These are phyloP conservation scores for Daedaleopsis nitida DNA, from an alignment of 768 basidiomycete species.

Conservation along the genomic window DNA sequence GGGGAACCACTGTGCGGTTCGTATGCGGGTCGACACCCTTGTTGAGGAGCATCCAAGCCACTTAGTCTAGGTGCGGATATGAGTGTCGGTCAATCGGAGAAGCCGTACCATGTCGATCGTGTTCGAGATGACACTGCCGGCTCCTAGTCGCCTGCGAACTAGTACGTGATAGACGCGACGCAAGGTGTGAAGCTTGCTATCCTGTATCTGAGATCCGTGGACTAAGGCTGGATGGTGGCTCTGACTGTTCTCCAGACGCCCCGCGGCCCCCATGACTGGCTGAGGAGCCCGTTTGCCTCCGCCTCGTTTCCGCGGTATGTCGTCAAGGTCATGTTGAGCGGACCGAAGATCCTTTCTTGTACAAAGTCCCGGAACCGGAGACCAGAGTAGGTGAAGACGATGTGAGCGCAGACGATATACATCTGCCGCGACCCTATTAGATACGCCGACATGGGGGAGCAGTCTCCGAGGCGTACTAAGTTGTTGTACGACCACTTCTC, in stretches of 20 bases:
- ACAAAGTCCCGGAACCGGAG: constrained; percentile 42
- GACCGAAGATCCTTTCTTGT: constrained; percentile 40
- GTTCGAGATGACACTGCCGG: constrained; percentile 47
- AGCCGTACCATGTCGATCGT: constrained; percentile 42
- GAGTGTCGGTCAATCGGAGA: too few species aligned
- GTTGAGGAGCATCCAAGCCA: constrained; percentile 43
- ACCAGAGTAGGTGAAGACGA: constrained; percentile 37
- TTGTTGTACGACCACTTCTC: constrained; percentile 43
- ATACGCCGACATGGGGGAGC: not conserved
- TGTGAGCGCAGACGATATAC: constrained; percentile 37
- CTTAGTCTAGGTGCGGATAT: constrained; percentile 34
- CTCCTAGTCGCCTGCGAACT: constrained; percentile 37
- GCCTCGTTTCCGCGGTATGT: constrained; percentile 42
- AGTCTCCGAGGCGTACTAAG: constrained; percentile 24
- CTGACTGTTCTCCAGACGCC: too few species aligned
- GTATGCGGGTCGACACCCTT: constrained; percentile 34
- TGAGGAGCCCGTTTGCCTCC: constrained; percentile 31
- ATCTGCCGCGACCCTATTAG: constrained; percentile 31
- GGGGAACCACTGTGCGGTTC: constrained; percentile 37
- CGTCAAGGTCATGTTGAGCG: constrained; percentile 43
- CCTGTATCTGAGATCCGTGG: too few species aligned
- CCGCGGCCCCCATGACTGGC: constrained; percentile 36
- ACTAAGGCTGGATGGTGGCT: too few species aligned
- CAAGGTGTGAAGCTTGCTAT: too few species aligned
- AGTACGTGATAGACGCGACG: constrained; percentile 39